These are phyloP conservation scores for Moesziomyces sp. DNA, from an alignment of 1,284 basidiomycete genomes.

Conservation along the genomic window DNA sequence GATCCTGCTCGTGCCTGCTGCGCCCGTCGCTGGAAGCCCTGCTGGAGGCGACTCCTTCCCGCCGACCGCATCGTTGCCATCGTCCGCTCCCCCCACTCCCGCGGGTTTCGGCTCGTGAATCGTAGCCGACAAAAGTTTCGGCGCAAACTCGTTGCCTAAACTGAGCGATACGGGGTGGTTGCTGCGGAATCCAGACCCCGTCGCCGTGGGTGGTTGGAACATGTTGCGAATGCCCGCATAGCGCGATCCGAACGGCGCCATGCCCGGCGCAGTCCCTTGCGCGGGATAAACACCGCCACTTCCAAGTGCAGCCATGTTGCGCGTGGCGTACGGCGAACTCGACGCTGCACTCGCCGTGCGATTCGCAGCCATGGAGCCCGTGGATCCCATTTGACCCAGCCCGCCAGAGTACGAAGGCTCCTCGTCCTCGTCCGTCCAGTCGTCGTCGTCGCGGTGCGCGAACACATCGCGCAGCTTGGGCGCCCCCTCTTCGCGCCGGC, in stretches of 20 bases:
- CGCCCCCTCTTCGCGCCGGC: not conserved
- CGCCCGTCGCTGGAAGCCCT: not conserved
- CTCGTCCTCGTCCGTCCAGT: conserved; percentile 64
- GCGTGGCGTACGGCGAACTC: conserved; percentile 32
- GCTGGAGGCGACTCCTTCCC: not conserved
- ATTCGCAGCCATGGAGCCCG: conserved; percentile 15
- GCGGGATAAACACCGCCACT: conserved; percentile 3
- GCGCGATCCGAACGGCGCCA: conserved; percentile 23
- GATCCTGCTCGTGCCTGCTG: conserved; percentile 20
- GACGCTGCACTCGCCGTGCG: not conserved
- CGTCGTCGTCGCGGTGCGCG: conserved; percentile 51
- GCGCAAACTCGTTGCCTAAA: conserved; percentile 53
- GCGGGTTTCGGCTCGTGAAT: conserved; percentile 14
- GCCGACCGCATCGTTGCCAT: not conserved
- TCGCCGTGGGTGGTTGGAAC: conserved; percentile 31
- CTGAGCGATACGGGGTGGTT: conserved; percentile 26
- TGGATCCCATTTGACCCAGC: conserved; percentile 54
- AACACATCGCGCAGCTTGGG: conserved; percentile 60
- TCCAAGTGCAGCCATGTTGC: conserved; percentile 28
- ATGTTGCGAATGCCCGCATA: conserved; percentile 53
- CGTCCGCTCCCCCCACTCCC: not conserved
- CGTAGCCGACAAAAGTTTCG: conserved; percentile 37
- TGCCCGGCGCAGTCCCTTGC: conserved; percentile 4
- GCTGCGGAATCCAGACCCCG: conserved; percentile 13
- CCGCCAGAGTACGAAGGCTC: conserved; percentile 55